Conservation (phyloP, 2,329 filamentous ascomycete species). For the Fusarium marasasianum region DNA sequence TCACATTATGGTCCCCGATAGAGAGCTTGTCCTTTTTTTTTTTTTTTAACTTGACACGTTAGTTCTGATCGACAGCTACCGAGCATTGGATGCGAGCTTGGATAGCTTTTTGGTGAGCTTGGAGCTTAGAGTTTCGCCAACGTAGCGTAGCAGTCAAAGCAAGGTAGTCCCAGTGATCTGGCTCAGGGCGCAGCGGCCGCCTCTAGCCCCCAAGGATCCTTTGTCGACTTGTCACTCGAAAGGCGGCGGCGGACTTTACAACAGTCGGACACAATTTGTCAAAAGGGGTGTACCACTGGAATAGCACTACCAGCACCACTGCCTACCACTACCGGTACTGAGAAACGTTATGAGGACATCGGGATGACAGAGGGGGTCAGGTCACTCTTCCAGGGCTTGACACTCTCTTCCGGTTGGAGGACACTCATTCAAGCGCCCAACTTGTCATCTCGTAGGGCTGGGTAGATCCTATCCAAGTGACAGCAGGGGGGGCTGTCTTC, state of each 20-base stretch:
- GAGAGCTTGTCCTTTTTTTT: not conserved
- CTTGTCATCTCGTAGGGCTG: conserved; percentile 26
- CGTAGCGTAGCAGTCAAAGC: not conserved
- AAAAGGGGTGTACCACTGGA: conserved; percentile 5
- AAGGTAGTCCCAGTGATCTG: conserved; percentile 34
- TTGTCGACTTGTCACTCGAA: conserved; percentile 17
- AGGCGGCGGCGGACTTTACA: conserved; percentile 5
- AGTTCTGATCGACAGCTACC: conserved; percentile 23
- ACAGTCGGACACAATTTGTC: conserved; percentile 16
- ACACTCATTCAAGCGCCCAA: conserved; percentile 18
- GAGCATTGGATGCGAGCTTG: not conserved
- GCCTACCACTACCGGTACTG: not conserved
- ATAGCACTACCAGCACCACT: not conserved
- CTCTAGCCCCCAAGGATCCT: conserved; percentile 21
- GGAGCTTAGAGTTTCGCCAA: conserved; percentile 4
- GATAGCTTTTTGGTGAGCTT: not conserved
- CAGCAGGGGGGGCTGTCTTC: not conserved
- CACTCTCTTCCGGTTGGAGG: conserved; percentile 11
- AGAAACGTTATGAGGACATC: not conserved
- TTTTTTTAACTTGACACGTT: not conserved
- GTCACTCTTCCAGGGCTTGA: not conserved
- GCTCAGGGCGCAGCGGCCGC: conserved; percentile 35
- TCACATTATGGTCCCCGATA: not conserved
- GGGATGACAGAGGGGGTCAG: conserved; percentile 1
- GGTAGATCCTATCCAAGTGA: conserved; percentile 2